A percentile compares a stretch with the other conserved stretches of the same genome.
Evolutionary conservation across 2,329 filamentous ascomycete species (phyloP).

Genomic region (Neonectria coccinea): DNA sequence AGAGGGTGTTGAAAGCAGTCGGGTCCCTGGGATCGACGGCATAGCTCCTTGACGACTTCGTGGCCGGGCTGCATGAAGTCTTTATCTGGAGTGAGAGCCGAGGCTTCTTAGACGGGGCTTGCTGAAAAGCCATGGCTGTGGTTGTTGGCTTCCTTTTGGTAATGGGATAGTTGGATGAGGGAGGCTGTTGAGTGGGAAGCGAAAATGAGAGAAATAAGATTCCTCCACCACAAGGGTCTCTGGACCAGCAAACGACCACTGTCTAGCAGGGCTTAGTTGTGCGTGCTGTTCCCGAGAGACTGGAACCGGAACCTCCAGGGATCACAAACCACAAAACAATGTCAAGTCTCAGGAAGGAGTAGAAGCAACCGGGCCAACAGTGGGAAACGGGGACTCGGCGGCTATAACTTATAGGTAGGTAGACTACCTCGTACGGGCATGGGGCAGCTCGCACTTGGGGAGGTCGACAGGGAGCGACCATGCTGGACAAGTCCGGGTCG

Average conservation of each 20-base stretch:
- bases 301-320: slow-evolving; percentile 44
- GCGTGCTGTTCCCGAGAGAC: slow-evolving; percentile 37
- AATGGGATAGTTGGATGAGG: slow-evolving; percentile 11
- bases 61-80: slow-evolving; percentile 53
- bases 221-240: slow-evolving; percentile 14
- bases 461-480: slow-evolving; percentile 24
- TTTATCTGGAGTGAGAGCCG: slow-evolving; percentile 69
- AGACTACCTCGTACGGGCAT: slow-evolving; percentile 11
- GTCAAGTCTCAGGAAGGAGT: slow-evolving; percentile 27
- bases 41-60: slow-evolving; percentile 51
- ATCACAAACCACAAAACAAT: slow-evolving; percentile 35
- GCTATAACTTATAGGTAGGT: slow-evolving; percentile 44
- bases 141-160: slow-evolving; percentile 16
- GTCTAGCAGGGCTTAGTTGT: slow-evolving; percentile 33
- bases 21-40: slow-evolving; percentile 67
- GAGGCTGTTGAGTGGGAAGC: slow-evolving; percentile 12
- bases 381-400: slow-evolving; percentile 42
- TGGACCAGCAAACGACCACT: slow-evolving; percentile 38
- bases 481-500: slow-evolving; percentile 26
- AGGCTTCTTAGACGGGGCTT: slow-evolving; percentile 61
- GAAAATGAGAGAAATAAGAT: slow-evolving; percentile 15
- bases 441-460: slow-evolving; percentile 14
- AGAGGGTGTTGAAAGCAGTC: slow-evolving; percentile 74
- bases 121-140: slow-evolving; percentile 52
- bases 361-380: slow-evolving; percentile 37